Conservation (phyloP, 2,329 filamentous ascomycete species). For the Zasmidium cellare region DNA sequence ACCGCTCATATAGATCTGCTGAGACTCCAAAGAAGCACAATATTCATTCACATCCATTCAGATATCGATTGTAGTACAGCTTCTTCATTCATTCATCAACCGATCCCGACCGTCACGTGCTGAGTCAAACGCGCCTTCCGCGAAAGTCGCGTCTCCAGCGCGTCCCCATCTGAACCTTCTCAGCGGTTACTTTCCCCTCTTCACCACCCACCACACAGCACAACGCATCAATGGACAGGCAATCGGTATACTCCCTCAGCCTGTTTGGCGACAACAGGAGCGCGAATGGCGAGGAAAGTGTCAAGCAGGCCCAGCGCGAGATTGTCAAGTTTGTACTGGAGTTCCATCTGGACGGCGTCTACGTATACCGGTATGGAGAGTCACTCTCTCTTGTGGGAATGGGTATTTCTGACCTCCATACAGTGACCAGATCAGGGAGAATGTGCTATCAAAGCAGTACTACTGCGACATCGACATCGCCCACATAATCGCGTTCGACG, state of each 20-base stretch:
- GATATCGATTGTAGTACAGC: not conserved
- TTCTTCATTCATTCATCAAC: not conserved
- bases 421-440: slow-evolving; percentile 93
- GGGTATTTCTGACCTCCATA: slow-evolving; percentile 31
- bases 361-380: slow-evolving; percentile 76
- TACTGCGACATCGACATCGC: slow-evolving; percentile 96
- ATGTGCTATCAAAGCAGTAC: slow-evolving; percentile 90
- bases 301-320: slow-evolving; percentile 66
- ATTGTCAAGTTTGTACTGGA: slow-evolving; percentile 90
- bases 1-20: too few relatives aligned
- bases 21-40: too few relatives aligned
- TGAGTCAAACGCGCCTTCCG: too few relatives aligned
- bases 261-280: slow-evolving; percentile 60
- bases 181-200: not conserved
- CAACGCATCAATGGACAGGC: slow-evolving; percentile 69
- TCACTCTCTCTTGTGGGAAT: not conserved
- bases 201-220: slow-evolving; percentile 7
- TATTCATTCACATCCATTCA: too few relatives aligned
- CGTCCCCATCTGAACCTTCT: not conserved
- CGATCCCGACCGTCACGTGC: too few relatives aligned
- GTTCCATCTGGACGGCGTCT: slow-evolving; percentile 90
- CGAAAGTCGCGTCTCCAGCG: slow-evolving; percentile 5
- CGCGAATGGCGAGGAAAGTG: slow-evolving; percentile 37
- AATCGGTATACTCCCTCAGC: slow-evolving; percentile 81
- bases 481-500: slow-evolving; percentile 93